These are phyloP conservation scores for Lactarius sanguifluus DNA, from an alignment of 768 basidiomycete genomes.

Conservation along the genomic window DNA sequence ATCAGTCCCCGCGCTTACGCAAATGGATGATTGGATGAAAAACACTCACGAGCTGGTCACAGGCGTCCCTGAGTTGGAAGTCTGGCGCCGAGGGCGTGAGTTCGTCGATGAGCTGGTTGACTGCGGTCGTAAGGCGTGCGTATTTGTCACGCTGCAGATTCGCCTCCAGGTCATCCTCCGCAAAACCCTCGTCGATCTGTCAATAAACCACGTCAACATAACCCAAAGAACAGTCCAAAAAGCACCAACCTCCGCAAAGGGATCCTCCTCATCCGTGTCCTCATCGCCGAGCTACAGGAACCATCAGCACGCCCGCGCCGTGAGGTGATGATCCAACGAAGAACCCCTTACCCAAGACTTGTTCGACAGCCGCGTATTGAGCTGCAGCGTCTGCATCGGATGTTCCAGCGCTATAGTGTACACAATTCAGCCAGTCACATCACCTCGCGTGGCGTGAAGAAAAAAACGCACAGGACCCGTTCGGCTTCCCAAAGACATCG, in stretches of 20 bases:
- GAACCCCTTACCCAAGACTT: constrained; percentile 75
- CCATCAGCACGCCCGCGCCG: constrained; percentile 14
- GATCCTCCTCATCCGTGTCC: constrained; percentile 88
- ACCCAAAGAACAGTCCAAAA: neutral
- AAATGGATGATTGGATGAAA: constrained; percentile 5
- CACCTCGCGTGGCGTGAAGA: constrained; percentile 1
- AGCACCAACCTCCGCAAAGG: constrained; percentile 80
- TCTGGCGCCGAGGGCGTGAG: constrained; percentile 80
- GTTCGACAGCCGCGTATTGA: constrained; percentile 84
- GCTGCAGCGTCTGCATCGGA: constrained; percentile 70
- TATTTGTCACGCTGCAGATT: constrained; percentile 93
- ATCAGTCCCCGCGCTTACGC: neutral
- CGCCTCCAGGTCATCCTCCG: constrained; percentile 87
- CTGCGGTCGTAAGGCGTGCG: constrained; percentile 77
- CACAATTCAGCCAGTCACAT: constrained; percentile 7
- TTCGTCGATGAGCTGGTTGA: constrained; percentile 84
- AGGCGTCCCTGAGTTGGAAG: constrained; percentile 79
- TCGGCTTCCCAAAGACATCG: constrained; percentile 86
- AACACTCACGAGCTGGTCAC: constrained; percentile 76
- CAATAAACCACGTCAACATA: constrained; percentile 14
- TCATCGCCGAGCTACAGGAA: constrained; percentile 68
- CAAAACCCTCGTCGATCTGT: constrained; percentile 91
- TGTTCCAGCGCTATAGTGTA: constrained; percentile 50
- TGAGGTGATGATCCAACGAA: neutral
- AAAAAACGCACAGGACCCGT: constrained; percentile 54